phyloP scores from a whole-genome alignment of 352 stramenopile species.

The Globisporangium recalcitrans region DNA sequence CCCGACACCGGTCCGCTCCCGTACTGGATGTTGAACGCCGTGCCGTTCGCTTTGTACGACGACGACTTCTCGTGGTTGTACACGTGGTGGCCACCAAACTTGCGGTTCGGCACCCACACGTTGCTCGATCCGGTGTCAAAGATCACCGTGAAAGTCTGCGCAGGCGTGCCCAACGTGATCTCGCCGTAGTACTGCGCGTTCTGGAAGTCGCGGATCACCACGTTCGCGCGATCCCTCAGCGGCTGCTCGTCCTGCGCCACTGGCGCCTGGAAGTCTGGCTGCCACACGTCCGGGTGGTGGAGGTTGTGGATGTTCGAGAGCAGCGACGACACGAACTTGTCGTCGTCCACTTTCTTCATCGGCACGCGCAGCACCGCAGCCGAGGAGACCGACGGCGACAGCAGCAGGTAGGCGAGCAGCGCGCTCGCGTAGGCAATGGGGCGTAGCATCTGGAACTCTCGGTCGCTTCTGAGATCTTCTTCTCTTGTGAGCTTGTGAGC shows the following conservation, averaged over 20 bases:
- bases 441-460: conserved; percentile 11
- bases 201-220: conserved; percentile 87
- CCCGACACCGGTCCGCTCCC: conserved; percentile 73
- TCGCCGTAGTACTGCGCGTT: conserved; percentile 95
- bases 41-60: conserved; percentile 63
- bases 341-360: conserved; percentile 64
- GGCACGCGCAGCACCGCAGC: conserved; percentile 52
- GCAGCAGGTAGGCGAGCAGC: conserved; percentile 12
- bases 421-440: conserved; percentile 13
- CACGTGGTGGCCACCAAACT: conserved; percentile 25
- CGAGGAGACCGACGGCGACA: conserved; percentile 2
- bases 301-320: conserved; percentile 37
- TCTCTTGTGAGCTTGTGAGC: neutral
- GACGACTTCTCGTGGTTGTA: conserved; percentile 67
- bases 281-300: conserved; percentile 43
- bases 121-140: conserved; percentile 34
- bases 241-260: neutral
- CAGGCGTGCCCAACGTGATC: conserved; percentile 49
- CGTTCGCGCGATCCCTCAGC: conserved; percentile 24
- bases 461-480: neutral
- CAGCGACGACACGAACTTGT: conserved; percentile 55
- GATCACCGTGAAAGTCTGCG: conserved; percentile 28
- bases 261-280: conserved; percentile 24
- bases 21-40: conserved; percentile 87
- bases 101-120: conserved; percentile 24